phyloP scores from a whole-genome alignment of 345 rosid species.

The Raphanus sativus region DNA sequence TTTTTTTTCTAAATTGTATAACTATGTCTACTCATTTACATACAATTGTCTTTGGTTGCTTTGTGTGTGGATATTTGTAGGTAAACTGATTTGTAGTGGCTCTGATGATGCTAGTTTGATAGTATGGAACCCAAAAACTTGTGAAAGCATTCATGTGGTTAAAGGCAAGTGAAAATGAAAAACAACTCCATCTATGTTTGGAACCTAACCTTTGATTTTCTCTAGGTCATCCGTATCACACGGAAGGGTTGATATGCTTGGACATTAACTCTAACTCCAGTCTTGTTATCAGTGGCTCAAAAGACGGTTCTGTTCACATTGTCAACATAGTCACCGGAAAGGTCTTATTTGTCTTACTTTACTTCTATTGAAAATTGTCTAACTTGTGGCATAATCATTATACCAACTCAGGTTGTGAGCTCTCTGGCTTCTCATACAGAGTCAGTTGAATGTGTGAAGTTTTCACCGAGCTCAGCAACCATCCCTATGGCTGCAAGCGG shows the following conservation, averaged over 20 bases:
- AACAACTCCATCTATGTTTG: too few relatives aligned
- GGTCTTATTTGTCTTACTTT: slow-evolving; percentile 65
- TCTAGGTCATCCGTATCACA: slow-evolving; percentile 82
- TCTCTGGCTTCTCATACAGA: slow-evolving; percentile 65
- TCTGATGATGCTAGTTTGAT: slow-evolving; percentile 89
- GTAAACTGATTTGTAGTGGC: slow-evolving; percentile 86
- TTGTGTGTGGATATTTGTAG: slow-evolving; percentile 40
- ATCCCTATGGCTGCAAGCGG: slow-evolving; percentile 82
- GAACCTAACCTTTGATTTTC: background rate
- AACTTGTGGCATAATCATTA: background rate
- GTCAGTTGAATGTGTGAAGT: slow-evolving; percentile 68
- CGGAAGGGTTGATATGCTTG: slow-evolving; percentile 77
- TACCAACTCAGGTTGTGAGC: slow-evolving; percentile 68
- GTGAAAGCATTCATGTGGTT: slow-evolving; percentile 66
- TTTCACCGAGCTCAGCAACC: slow-evolving; percentile 54
- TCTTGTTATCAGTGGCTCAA: slow-evolving; percentile 81
- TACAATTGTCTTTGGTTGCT: background rate
- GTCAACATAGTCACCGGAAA: slow-evolving; percentile 77
- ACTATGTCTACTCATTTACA: background rate
- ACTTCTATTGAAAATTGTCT: too few relatives aligned
- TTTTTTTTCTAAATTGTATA: too few relatives aligned
- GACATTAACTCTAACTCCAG: slow-evolving; percentile 71
- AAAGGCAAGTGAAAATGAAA: slow-evolving; percentile 47
- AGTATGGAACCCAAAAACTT: slow-evolving; percentile 86
- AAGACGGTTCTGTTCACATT: slow-evolving; percentile 57